Evolutionary conservation across 441 rosid genomes (phyloP), one percentile per base, ranked within the genome.

Genomic region (Arabidopsis lyrata): DNA sequence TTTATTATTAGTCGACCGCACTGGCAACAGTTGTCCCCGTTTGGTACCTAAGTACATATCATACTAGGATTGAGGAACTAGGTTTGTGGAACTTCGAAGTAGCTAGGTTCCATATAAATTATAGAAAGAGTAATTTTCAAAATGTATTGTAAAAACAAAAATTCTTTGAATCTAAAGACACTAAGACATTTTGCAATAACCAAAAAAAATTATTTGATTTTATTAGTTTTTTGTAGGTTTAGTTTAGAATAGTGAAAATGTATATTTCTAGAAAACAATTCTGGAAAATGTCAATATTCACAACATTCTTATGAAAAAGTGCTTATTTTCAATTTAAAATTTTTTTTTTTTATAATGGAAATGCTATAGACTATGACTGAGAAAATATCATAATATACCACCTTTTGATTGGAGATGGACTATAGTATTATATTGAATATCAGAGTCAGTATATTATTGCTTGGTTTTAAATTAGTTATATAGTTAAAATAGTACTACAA

Each of bases 1-100:
- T 36, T 53, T 63, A 58, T 24, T 44, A 22, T 12, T 11, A 31
- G 58, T 55, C 39, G 63, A 44, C 48, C 31, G 48, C 48, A 32
- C 13, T 73, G 65, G 24, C 69, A 63, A 22, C 57, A 16, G 12
- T 61, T 58, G 68, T 61, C 50, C 68, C 36, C 42, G 18, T 44
- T 44, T n/a, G 18, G 48, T 44, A 44, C 18, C 20, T 10, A 18
- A 52, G 34, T 61, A 22, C 9, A 18, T 61, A 62, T 29, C 53
- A 71, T 44, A 44, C 18, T 44, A 44, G 48, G 48, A 44, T 27
- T 27, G 15, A 53, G n/a, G 18, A 70, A 70, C 45, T 56, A 45
- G 55, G 36, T 6, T 67, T 67, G 27, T 67, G 15, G 27, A 24
- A 24, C 27, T 38, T 14, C 39, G 50, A 70, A 70, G 39, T 32